Percentiles rank a stretch among this genome's conserved stretches.
Conservation (phyloP, 768 basidiomycete genomes). For the Leccinum broughii region DNA sequence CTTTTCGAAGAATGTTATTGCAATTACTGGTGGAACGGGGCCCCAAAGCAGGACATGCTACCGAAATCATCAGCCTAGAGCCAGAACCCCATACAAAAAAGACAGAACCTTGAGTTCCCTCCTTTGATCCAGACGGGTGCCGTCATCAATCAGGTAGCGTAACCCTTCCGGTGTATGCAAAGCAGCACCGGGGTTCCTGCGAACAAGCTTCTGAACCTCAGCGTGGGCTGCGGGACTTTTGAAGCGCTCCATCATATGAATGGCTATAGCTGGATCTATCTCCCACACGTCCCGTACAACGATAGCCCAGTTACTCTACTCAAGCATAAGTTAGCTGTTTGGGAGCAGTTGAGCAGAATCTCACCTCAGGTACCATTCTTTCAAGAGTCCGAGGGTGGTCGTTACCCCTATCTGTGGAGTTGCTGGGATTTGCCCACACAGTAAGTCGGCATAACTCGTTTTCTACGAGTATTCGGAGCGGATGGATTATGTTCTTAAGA, state of each 20-base stretch:
- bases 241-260: conserved; percentile 88
- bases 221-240: conserved; percentile 59
- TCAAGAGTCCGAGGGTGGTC: conserved; percentile 61
- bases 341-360: conserved; percentile 9
- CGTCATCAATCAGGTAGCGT: conserved; percentile 74
- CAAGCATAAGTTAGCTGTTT: conserved; percentile 6
- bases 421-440: conserved; percentile 89
- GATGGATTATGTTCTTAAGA: conserved; percentile 67
- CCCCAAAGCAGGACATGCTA: conserved; percentile 90
- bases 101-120: conserved; percentile 72
- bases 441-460: conserved; percentile 84
- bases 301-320: conserved; percentile 63
- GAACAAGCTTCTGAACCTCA: conserved; percentile 78
- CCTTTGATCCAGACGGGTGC: conserved; percentile 52
- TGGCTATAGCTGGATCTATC: conserved; percentile 76
- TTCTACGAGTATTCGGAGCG: conserved; percentile 83
- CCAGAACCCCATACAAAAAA: neutral
- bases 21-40: conserved; percentile 80
- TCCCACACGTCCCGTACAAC: conserved; percentile 78
- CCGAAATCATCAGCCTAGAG: conserved; percentile 1
- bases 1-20: conserved; percentile 82
- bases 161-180: conserved; percentile 82
- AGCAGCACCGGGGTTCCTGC: conserved; percentile 66
- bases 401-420: conserved; percentile 66
- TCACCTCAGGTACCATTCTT: conserved; percentile 62